Base-by-base conservation (phyloP, 345 rosid genomes). In the Mallotus nudiflorus region DNA sequence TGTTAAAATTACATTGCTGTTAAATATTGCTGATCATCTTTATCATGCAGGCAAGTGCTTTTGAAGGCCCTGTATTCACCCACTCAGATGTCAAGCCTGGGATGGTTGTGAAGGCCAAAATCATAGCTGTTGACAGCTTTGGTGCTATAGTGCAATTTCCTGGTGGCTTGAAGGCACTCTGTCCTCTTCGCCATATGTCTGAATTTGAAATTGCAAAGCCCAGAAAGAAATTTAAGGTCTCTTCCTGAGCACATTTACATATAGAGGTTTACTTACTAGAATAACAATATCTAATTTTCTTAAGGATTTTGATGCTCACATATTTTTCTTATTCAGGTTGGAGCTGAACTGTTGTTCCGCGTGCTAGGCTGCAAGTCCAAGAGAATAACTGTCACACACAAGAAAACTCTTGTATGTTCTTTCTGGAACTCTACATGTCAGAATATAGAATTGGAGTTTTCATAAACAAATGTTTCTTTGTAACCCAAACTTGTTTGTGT, bases 71-170 rank as follows among this genome's bases (percentile, higher is more conserved):
- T 58, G 93, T 89, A 19, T 89, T 90, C 80, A 88, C 90, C 71
- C 99, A 95, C 82, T 88, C 96, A 18, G 99, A 95, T 78, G 97
- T 92, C 61, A 90, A 90, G 83, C 96, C 99, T 68, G 99, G 99
- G 73, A 90, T 95, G 97, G 91, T 89, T 74, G 82, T 86, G 50
- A 86, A 82, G 82, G 97, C 93, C 55, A 92, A 89, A 82, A 68
- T 95, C 66, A 72, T 85, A 68, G 82, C 89, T 63, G 88, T 92
- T 27, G 96, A 92, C 72, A 78, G 82, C 67, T 92, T 88, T 73
- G 97, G 99, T 76, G 97, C 99, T 75, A 88, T 92, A 75, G 99
- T 92, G 68, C 97, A 87, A 83, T 90, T 95, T 84, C 82, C 93
- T 59, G 99, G 99, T 74, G 96, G 97, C 65, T 74, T 95, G 72